These are phyloP conservation scores for Neurospora sp. DNA, from an alignment of 495 filamentous ascomycete species.

Conservation along the genomic window DNA sequence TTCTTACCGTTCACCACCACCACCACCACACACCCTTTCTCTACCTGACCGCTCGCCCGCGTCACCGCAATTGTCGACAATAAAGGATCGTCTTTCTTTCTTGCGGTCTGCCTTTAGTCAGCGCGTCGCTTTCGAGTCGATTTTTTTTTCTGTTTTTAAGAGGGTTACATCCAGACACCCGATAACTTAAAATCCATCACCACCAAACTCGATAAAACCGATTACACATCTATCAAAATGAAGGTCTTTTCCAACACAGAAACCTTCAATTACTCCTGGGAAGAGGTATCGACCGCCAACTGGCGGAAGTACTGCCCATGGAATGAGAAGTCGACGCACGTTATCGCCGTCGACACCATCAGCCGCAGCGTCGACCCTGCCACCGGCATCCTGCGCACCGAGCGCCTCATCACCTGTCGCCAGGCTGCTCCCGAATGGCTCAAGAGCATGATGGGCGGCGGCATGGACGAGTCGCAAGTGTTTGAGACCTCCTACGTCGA, in stretches of 20 bases:
- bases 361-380: conserved; percentile 65
- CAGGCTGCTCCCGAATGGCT: conserved; percentile 88
- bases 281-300: conserved; percentile 97
- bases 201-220: background rate
- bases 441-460: conserved; percentile 57
- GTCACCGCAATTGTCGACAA: background rate
- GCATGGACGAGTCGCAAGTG: conserved; percentile 64
- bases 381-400: conserved; percentile 88
- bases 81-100: background rate
- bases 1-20: background rate
- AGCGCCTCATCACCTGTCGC: conserved; percentile 90
- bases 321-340: conserved; percentile 92
- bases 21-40: background rate
- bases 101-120: conserved; percentile 1
- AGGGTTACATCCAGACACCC: background rate
- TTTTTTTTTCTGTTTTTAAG: background rate
- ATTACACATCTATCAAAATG: conserved; percentile 43
- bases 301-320: conserved; percentile 98
- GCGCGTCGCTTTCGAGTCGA: background rate
- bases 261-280: conserved; percentile 95
- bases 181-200: background rate
- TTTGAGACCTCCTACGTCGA: conserved; percentile 95
- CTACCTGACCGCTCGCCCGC: background rate
- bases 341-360: conserved; percentile 88
- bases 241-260: conserved; percentile 84